Base-by-base conservation (phyloP, 2,329 filamentous ascomycete genomes). In the Lasiodiplodia hormozganensis region DNA sequence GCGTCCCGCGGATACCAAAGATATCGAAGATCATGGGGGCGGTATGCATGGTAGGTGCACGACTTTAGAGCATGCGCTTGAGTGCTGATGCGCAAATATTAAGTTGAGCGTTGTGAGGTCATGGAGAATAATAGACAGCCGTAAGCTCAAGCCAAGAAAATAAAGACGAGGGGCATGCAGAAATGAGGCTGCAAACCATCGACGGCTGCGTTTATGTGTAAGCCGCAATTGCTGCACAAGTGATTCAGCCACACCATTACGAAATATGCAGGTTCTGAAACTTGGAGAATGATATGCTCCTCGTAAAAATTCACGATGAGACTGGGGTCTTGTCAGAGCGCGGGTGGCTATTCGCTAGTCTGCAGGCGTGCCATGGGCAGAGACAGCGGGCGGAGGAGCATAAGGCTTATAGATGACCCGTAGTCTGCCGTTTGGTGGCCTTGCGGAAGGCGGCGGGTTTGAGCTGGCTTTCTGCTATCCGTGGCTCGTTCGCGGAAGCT, bases 381-480 rank as follows among this genome's bases (percentile, higher is more conserved):
- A 36, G 52, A 31, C 43, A 47, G 31, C 31, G 8, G 31, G n/a
- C 10, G 60, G 11, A 36, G 60, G 28, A 21, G 6, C 18, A 38
- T 64, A 52, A 49, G 60, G 60, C 31, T 64, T 52, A 64, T 64
- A 52, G 40, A 38, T 38, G 31, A 53, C 14, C 60, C 47, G 25
- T 10, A 51, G n/a, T 36, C 38, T 40, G 60, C 47, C 60, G 51
- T 31, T 31, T 21, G 60, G 60, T 25, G 43, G 60, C 60, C 60
- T 38, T 52, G 60, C 43, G 60, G 60, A 64, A 38, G 60, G 18
- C 12, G 40, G 12, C 60, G 60, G 47, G 21, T 62, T 52, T 62
- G 38, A 49, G 14, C 31, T 21, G 40, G 16, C 36, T 12, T 23
- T 28, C 7, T 49, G 40, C 40, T 23, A 62, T 43, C 57, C 14